Evolutionary conservation across 495 filamentous ascomycete genomes (phyloP).

Genomic region (Hypoxylon trugodes): DNA sequence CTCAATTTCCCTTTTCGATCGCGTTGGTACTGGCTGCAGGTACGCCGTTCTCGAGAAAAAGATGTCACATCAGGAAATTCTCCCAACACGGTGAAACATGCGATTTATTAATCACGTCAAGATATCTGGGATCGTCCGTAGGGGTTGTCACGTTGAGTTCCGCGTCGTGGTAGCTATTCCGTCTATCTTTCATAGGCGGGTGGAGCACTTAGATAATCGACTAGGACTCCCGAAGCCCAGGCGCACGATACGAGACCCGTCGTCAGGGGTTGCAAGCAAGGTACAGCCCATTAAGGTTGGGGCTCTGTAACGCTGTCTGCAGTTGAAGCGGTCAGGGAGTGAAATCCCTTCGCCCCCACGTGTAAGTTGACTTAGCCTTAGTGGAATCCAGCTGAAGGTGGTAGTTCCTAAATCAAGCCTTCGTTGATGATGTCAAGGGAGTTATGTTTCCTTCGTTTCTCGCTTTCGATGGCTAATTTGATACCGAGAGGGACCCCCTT

Average conservation of each 20-base stretch:
- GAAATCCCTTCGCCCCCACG: conserved; percentile 24
- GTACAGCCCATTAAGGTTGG: conserved; percentile 29
- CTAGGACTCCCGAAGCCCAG: conserved; percentile 10
- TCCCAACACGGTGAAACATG: conserved; percentile 7
- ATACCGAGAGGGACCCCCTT: not conserved
- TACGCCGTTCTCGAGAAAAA: conserved; percentile 17
- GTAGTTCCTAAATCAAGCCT: not conserved
- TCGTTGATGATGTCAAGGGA: conserved; percentile 10
- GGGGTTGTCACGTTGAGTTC: not conserved
- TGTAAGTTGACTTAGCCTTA: conserved; percentile 4
- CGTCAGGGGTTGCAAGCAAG: conserved; percentile 18
- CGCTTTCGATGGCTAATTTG: conserved; percentile 4
- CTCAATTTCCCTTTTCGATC: not conserved
- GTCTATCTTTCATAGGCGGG: not conserved
- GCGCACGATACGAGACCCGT: conserved; percentile 27
- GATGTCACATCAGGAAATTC: conserved; percentile 10
- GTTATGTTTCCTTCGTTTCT: not conserved
- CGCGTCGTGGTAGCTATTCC: conserved; percentile 24
- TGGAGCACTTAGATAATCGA: not conserved
- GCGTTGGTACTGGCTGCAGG: conserved; percentile 5
- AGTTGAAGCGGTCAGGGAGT: conserved; percentile 19
- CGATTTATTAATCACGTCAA: conserved; percentile 27
- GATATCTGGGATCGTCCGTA: conserved; percentile 12
- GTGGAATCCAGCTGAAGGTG: conserved; percentile 20
- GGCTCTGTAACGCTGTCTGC: conserved; percentile 23